phyloP scores from a whole-genome alignment of 1,284 basidiomycete species.

The Pterulicium gracile region DNA sequence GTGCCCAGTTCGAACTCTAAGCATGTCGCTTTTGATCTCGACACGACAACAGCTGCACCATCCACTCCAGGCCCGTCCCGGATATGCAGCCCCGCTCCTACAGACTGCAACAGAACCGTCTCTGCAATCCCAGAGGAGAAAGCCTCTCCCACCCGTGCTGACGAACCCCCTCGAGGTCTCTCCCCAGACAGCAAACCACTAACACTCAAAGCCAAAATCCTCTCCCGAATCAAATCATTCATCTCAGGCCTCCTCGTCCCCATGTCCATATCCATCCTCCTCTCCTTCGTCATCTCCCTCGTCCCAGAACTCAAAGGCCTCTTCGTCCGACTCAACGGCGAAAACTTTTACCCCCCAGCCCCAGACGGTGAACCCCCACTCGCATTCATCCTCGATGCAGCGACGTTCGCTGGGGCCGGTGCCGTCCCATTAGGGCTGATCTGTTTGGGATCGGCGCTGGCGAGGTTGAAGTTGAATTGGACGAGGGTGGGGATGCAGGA shows the following conservation, averaged over 20 bases:
- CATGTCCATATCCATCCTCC: slow-evolving; percentile 50
- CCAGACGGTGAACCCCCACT: slow-evolving; percentile 73
- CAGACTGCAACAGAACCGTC: background rate
- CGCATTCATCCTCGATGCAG: slow-evolving; percentile 52
- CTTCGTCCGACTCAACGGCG: slow-evolving; percentile 43
- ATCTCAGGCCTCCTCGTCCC: slow-evolving; percentile 38
- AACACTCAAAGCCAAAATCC: slow-evolving; percentile 10
- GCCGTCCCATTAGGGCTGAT: slow-evolving; percentile 66
- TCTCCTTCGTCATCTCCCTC: slow-evolving; percentile 58
- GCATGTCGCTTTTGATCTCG: slow-evolving; percentile 21
- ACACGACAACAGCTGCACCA: slow-evolving; percentile 15
- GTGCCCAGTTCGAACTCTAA: slow-evolving; percentile 5
- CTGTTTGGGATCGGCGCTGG: slow-evolving; percentile 65
- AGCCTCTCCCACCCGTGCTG: background rate
- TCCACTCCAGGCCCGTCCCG: slow-evolving; percentile 6
- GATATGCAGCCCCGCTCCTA: background rate
- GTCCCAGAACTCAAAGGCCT: slow-evolving; percentile 62
- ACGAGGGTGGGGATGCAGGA: slow-evolving; percentile 29
- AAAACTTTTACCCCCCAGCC: slow-evolving; percentile 39
- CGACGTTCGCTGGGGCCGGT: slow-evolving; percentile 60
- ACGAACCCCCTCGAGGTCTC: slow-evolving; percentile 1
- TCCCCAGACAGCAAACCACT: slow-evolving; percentile 6
- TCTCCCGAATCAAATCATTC: slow-evolving; percentile 16
- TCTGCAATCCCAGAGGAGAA: background rate
- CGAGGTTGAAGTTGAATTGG: slow-evolving; percentile 47